Base-by-base conservation (phyloP, 495 filamentous ascomycete genomes). In the Glonium stellatum region DNA sequence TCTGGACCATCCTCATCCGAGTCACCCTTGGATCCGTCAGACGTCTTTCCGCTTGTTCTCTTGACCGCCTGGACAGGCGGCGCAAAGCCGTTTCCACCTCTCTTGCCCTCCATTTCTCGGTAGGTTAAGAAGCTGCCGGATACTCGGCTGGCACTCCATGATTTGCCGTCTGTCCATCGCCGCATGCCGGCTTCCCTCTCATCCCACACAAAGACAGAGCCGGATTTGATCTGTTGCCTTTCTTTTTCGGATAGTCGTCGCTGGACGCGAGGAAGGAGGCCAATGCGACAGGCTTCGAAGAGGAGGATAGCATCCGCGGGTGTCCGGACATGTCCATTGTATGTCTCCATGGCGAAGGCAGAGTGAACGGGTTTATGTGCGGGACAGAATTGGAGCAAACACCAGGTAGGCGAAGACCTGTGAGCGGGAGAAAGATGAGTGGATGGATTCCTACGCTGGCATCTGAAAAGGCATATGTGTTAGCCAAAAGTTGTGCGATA, bases 161-260 rank as follows among this genome's bases (percentile, higher is more conserved):
- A 97, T 72, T 98, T 98, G 21, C 93, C 93, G 67, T 98, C 93
- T 0, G 93, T 98, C 93, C 93, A 98, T 73, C 93, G 80, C 58
- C 93, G 82, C 93, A 98, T 98, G 56, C 93, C 93, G 9, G 93
- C 93, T 78, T 98, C 93, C 64, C 92, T 80, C 78, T 98, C 93
- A 73, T 97, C 95, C 93, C 93, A 98, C 35, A 98, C 93, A 69
- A 97, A 98, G 8, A 98, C 92, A 0, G 95, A 97, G 18, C 93
- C 93, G 1, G 92, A 95, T 61, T 87, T 84, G 68, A 98, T 98
- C 6, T 87, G 85, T 66, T 96, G 91, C 42, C 93, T 84, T 74
- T 98, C 93, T 72, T 98, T 98, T 74, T 98, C 93, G 19, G 95
- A 97, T 62, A 98, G 75, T 67, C 93, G 79, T 49, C 93, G 79